These are phyloP conservation scores for Hypoxylon sp. DNA, from an alignment of 2,329 filamentous ascomycete species.

Conservation along the genomic window DNA sequence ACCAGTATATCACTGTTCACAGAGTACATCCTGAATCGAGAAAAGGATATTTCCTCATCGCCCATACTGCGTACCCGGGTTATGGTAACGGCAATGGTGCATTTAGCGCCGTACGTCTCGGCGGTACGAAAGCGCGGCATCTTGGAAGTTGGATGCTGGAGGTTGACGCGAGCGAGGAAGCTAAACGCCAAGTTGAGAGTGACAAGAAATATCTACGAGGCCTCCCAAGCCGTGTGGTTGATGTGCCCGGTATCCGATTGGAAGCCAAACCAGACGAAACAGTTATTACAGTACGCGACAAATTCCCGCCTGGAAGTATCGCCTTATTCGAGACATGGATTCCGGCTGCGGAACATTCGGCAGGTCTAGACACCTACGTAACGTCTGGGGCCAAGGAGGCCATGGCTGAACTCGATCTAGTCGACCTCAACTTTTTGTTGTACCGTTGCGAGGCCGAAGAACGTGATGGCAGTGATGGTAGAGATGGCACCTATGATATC, in stretches of 20 bases:
- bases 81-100: conserved; percentile 86
- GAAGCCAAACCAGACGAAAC: conserved; percentile 80
- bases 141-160: conserved; percentile 94
- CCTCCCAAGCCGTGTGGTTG: conserved; percentile 83
- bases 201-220: conserved; percentile 82
- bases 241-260: conserved; percentile 79
- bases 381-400: conserved; percentile 84
- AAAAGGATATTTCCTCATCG: conserved; percentile 94
- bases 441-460: conserved; percentile 94
- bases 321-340: conserved; percentile 97
- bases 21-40: conserved; percentile 91
- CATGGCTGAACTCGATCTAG: conserved; percentile 78
- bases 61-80: conserved; percentile 94
- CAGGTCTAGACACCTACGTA: conserved; percentile 86
- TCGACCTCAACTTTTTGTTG: conserved; percentile 90
- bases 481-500: conserved; percentile 89
- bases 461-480: conserved; percentile 79
- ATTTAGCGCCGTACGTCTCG: conserved; percentile 82
- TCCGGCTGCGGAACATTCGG: conserved; percentile 84
- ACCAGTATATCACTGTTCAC: conserved; percentile 96
- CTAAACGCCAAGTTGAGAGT: conserved; percentile 71
- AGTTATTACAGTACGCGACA: conserved; percentile 81
- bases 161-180: conserved; percentile 81
- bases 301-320: conserved; percentile 93
- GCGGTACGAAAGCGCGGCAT: conserved; percentile 85